Percentiles rank a stretch among this genome's conserved stretches.
Evolutionary conservation across 768 basidiomycete genomes (phyloP).

Genomic region (Auricularia cornea): DNA sequence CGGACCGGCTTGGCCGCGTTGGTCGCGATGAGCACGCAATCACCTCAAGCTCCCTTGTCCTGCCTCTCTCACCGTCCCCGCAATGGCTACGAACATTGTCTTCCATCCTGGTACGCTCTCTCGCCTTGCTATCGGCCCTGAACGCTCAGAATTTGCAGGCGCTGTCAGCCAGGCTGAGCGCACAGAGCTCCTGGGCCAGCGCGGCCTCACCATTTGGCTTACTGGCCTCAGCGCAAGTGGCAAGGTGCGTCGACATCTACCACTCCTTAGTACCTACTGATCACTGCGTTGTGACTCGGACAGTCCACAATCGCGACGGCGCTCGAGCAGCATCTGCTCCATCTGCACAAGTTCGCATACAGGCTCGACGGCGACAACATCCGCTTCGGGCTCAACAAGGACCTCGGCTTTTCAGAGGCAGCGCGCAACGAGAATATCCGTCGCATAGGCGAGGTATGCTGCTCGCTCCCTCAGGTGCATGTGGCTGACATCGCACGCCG

Average conservation of each 20-base stretch:
- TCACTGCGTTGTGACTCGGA: not conserved
- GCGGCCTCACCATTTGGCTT: slow-evolving; percentile 90
- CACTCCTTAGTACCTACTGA: too few species aligned
- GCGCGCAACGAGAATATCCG: slow-evolving; percentile 95
- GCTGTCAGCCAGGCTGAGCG: slow-evolving; percentile 68
- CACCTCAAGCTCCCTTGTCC: not conserved
- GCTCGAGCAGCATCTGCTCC: slow-evolving; percentile 89
- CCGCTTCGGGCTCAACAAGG: slow-evolving; percentile 93
- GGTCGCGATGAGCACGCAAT: slow-evolving; percentile 1
- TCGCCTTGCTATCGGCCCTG: too few species aligned
- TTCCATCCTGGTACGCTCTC: slow-evolving; percentile 55
- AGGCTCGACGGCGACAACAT: slow-evolving; percentile 95
- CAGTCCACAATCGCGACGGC: slow-evolving; percentile 97
- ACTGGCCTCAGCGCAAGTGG: slow-evolving; percentile 94
- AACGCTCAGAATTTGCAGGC: slow-evolving; percentile 34
- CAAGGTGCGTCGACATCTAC: slow-evolving; percentile 47
- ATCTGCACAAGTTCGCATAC: slow-evolving; percentile 77
- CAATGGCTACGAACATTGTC: slow-evolving; percentile 41
- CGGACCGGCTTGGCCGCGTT: not conserved
- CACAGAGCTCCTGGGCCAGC: slow-evolving; percentile 57
- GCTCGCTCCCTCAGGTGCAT: not conserved
- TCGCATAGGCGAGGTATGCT: slow-evolving; percentile 82
- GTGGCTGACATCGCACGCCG: not conserved
- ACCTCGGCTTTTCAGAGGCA: slow-evolving; percentile 87
- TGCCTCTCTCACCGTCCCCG: not conserved